Evolutionary conservation across 768 basidiomycete genomes (phyloP).

Genomic region (Mycena rebaudengoi): DNA sequence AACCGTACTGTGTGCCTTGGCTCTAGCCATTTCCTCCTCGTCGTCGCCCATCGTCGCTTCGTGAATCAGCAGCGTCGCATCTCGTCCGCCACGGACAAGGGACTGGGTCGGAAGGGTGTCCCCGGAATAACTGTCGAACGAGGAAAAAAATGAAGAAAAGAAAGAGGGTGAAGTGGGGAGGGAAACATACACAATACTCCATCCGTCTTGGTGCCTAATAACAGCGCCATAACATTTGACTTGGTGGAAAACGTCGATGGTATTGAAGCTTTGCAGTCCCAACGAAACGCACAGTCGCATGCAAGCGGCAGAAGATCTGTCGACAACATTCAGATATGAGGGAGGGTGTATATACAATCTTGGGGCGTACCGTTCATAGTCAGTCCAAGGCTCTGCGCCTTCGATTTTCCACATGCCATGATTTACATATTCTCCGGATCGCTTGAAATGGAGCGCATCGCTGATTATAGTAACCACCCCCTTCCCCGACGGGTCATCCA

Average conservation of each 20-base stretch:
- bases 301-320: slow-evolving; percentile 55
- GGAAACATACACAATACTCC: slow-evolving; percentile 76
- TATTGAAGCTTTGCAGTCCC: slow-evolving; percentile 66
- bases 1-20: slow-evolving; percentile 90
- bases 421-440: slow-evolving; percentile 44
- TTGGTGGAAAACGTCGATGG: slow-evolving; percentile 80
- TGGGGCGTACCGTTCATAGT: slow-evolving; percentile 46
- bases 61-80: slow-evolving; percentile 87
- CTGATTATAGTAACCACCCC: slow-evolving; percentile 65
- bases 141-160: neutral
- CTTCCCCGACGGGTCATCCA: slow-evolving; percentile 54
- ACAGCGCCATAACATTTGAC: slow-evolving; percentile 77
- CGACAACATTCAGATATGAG: neutral
- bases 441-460: slow-evolving; percentile 62
- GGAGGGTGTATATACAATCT: neutral
- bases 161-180: slow-evolving; percentile 51
- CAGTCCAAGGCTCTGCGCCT: slow-evolving; percentile 55
- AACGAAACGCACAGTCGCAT: slow-evolving; percentile 57
- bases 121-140: slow-evolving; percentile 88
- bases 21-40: slow-evolving; percentile 71
- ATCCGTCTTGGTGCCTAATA: slow-evolving; percentile 73
- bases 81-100: slow-evolving; percentile 68
- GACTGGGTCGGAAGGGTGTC: slow-evolving; percentile 84
- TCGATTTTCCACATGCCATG: slow-evolving; percentile 53
- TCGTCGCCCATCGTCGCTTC: slow-evolving; percentile 94